These are phyloP conservation scores for Saturnispora hagleri DNA, from an alignment of 805 yeast genomes.

Conservation along the genomic window DNA sequence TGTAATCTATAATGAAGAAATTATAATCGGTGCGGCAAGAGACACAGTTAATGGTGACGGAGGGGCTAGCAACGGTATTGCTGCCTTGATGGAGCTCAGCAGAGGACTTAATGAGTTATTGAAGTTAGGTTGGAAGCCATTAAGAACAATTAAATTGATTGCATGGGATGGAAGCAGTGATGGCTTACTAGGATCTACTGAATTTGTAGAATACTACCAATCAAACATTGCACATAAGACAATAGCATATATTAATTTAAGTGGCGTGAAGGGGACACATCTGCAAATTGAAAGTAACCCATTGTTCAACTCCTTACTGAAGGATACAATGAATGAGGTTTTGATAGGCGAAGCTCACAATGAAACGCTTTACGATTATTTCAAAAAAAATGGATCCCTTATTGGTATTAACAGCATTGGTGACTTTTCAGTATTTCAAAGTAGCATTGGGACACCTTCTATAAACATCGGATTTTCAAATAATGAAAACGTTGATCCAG, in stretches of 20 bases:
- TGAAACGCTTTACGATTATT: conserved; percentile 41
- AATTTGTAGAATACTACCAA: conserved; percentile 42
- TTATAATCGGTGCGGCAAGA: conserved; percentile 47
- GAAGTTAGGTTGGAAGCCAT: conserved; percentile 37
- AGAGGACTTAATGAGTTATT: conserved; percentile 39
- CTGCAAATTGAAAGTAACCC: conserved; percentile 47
- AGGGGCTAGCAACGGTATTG: conserved; percentile 42
- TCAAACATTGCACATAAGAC: conserved; percentile 32
- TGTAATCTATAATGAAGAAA: conserved; percentile 39
- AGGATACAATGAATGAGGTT: conserved; percentile 38
- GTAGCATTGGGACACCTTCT: conserved; percentile 59
- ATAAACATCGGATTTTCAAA: conserved; percentile 38
- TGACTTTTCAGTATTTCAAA: conserved; percentile 53
- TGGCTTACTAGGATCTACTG: conserved; percentile 48
- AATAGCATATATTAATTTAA: conserved; percentile 44
- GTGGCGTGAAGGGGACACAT: conserved; percentile 44
- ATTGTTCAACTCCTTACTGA: conserved; percentile 38
- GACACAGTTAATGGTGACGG: conserved; percentile 46
- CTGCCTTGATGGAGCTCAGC: conserved; percentile 42
- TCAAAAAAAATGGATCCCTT: conserved; percentile 32
- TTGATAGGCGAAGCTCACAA: conserved; percentile 28
- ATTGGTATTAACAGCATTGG: conserved; percentile 38
- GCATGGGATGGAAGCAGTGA: conserved; percentile 40
- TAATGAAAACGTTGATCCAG: conserved; percentile 34
- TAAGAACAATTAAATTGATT: conserved; percentile 31